Evolutionary conservation across 805 yeast species (phyloP).

Genomic region (Kodamaea leandrae): DNA sequence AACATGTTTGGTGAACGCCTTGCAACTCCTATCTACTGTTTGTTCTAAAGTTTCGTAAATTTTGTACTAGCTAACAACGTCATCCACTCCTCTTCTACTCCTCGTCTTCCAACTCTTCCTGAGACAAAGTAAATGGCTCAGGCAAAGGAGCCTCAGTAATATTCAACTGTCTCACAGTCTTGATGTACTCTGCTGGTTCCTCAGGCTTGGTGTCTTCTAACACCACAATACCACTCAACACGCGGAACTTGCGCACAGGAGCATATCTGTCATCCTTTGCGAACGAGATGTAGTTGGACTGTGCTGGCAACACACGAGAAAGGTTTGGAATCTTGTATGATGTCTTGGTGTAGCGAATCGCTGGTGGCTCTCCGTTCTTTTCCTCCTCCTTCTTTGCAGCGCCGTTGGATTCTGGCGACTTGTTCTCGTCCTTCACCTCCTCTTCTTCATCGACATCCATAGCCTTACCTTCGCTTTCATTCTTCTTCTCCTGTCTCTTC

Average conservation of each 20-base stretch:
- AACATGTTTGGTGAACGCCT: no score
- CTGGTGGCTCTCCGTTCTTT: conserved; percentile 32
- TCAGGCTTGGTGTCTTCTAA: conserved; percentile 61
- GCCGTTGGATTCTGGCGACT: conserved; percentile 14
- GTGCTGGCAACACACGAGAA: conserved; percentile 87
- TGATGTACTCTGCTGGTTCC: conserved; percentile 63
- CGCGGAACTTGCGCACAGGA: conserved; percentile 79
- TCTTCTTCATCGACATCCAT: conserved; percentile 36
- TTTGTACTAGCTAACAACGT: no score
- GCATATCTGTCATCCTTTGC: conserved; percentile 64
- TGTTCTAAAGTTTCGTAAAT: no score
- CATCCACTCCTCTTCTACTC: no score
- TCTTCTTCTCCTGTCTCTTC: conserved; percentile 52
- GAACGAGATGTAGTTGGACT: conserved; percentile 79
- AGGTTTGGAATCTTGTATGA: conserved; percentile 74
- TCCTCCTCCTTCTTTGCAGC: conserved; percentile 24
- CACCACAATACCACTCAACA: conserved; percentile 66
- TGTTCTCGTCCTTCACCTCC: conserved; percentile 12
- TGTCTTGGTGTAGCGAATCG: conserved; percentile 55
- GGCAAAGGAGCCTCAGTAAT: conserved; percentile 74
- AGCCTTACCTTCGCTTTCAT: conserved; percentile 46
- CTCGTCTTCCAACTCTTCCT: conserved; percentile 48
- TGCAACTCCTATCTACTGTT: no score
- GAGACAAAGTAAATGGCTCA: conserved; percentile 64
- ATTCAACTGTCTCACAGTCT: conserved; percentile 78